Evolutionary conservation across 164 flowering plant species (phyloP).

Genomic region (Chimonanthus salicifolius): DNA sequence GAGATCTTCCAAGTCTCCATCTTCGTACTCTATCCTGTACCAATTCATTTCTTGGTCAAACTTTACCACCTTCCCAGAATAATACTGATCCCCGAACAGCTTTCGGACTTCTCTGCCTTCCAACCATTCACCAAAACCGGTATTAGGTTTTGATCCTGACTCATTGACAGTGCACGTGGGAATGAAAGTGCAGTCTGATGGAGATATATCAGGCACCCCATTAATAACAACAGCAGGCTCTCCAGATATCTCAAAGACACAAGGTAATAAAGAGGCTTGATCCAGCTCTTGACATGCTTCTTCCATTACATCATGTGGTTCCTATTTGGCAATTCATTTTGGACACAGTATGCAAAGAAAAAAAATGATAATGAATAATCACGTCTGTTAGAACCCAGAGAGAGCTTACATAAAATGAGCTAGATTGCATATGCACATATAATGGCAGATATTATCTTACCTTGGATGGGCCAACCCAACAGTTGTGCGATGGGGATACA

Average conservation of each 20-base stretch:
- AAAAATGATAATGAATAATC: neutral
- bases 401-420: too few species aligned
- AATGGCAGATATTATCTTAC: too few species aligned
- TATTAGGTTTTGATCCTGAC: slow-evolving; percentile 12
- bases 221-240: slow-evolving; percentile 79
- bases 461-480: too few species aligned
- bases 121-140: slow-evolving; percentile 61
- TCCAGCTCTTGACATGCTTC: slow-evolving; percentile 17
- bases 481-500: too few species aligned
- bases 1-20: slow-evolving; percentile 87
- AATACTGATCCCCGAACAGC: slow-evolving; percentile 46
- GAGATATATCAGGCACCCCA: slow-evolving; percentile 48
- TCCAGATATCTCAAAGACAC: slow-evolving; percentile 48
- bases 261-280: slow-evolving; percentile 18
- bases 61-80: slow-evolving; percentile 45
- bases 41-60: slow-evolving; percentile 72
- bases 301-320: slow-evolving; percentile 26
- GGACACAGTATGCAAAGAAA: neutral
- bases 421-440: too few species aligned
- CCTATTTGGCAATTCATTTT: neutral
- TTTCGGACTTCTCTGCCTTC: slow-evolving; percentile 75
- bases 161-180: slow-evolving; percentile 13
- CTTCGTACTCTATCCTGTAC: slow-evolving; percentile 84
- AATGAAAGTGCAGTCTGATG: slow-evolving; percentile 7
- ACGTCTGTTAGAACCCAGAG: too few species aligned